Conservation (phyloP, 495 filamentous ascomycete species). For the Paragyromitra xinjiangensis region DNA sequence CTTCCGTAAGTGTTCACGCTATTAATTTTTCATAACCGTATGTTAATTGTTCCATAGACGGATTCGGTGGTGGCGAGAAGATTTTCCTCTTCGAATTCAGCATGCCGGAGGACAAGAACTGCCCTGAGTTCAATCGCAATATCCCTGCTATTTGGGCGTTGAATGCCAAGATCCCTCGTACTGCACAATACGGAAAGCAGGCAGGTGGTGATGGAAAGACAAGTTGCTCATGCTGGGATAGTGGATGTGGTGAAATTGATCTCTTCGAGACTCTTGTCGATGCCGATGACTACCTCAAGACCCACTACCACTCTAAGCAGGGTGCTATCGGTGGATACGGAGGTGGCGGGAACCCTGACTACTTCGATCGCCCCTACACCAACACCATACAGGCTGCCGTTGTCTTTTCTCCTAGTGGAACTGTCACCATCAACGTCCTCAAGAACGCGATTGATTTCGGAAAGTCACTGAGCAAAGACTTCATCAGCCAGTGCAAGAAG, state of each 20-base stretch:
- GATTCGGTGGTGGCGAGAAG: constrained; percentile 70
- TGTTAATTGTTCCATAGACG: constrained; percentile 63
- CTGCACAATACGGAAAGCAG: constrained; percentile 66
- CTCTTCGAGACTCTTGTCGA: constrained; percentile 71
- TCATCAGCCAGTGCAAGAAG: constrained; percentile 24
- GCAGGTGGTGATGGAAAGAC: constrained; percentile 56
- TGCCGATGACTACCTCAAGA: constrained; percentile 63
- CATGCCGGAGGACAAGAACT: constrained; percentile 67
- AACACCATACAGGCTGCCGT: constrained; percentile 68
- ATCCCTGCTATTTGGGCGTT: constrained; percentile 73
- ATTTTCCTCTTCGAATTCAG: constrained; percentile 73
- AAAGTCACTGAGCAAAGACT: constrained; percentile 19
- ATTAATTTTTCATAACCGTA: neutral
- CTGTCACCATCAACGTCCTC: constrained; percentile 40
- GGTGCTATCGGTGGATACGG: constrained; percentile 55
- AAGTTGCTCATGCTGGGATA: constrained; percentile 72
- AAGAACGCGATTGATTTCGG: constrained; percentile 21
- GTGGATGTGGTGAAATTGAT: constrained; percentile 77
- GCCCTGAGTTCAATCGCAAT: constrained; percentile 63
- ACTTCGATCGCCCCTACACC: constrained; percentile 68
- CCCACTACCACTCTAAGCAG: constrained; percentile 68
- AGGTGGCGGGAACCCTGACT: constrained; percentile 68
- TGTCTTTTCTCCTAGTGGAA: constrained; percentile 61
- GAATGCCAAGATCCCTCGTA: constrained; percentile 73
- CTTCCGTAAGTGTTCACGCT: constrained; percentile 64